Conservation (phyloP, 1,139 yeast genomes). For the Arxiozyma slooffiae region DNA sequence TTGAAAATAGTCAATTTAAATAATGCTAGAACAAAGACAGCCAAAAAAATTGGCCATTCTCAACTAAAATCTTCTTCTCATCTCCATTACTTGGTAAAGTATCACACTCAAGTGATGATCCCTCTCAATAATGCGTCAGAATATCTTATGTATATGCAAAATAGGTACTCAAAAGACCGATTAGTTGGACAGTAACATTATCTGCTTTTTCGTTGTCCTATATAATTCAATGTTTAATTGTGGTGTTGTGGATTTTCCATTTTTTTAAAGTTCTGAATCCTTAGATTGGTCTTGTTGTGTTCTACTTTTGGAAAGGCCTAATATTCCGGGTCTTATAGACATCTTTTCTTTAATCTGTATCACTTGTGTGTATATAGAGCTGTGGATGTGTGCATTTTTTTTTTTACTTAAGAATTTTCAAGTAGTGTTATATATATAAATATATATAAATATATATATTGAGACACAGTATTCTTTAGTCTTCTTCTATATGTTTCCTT, state of each 20-base stretch:
- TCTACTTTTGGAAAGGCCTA: conserved; percentile 41
- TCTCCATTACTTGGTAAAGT: conserved; percentile 44
- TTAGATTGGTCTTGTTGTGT: conserved; percentile 32
- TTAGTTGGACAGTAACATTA: conserved; percentile 66
- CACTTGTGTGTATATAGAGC: not conserved
- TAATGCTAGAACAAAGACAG: conserved; percentile 64
- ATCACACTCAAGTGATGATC: conserved; percentile 84
- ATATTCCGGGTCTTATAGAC: conserved; percentile 76
- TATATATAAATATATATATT: too few relatives aligned
- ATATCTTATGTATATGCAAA: conserved; percentile 43
- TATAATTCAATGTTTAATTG: conserved; percentile 51
- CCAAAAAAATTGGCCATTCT: conserved; percentile 54
- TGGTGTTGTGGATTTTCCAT: conserved; percentile 16
- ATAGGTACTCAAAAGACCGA: conserved; percentile 61
- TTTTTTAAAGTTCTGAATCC: conserved; percentile 9
- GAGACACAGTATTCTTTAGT: too few relatives aligned
- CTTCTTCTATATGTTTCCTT: too few relatives aligned
- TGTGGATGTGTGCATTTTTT: not conserved
- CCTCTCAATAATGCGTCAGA: conserved; percentile 65
- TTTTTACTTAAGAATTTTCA: too few relatives aligned
- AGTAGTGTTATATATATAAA: too few relatives aligned
- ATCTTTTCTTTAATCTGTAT: conserved; percentile 25
- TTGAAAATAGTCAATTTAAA: conserved; percentile 56
- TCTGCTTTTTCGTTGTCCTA: conserved; percentile 63
- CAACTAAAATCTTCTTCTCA: conserved; percentile 8